Base-by-base conservation (phyloP, 1,284 basidiomycete species). In the Grifola frondosa region DNA sequence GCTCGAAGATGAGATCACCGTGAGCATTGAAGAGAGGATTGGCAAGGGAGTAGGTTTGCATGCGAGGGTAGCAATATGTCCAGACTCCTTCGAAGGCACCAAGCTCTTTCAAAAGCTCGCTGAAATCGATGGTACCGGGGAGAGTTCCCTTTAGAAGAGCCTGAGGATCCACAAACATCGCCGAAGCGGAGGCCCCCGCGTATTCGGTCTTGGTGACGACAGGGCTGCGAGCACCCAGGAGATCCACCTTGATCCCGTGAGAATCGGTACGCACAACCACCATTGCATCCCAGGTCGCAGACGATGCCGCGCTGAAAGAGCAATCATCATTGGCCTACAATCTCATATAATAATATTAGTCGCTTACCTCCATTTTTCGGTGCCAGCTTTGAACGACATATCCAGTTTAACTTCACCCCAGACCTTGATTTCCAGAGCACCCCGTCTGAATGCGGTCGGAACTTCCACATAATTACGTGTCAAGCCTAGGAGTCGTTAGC, bases 401-500 rank as follows among this genome's bases (percentile, higher is more conserved):
- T 50, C 51, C 19, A 67, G 50, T 8, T 52, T 51, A 9, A 58
- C 52, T 30, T 57, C 51, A 5, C 65, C 65, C 33, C 49, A 52
- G 22, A 67, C 21, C 44, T 53, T 56, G 44, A 67, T 62, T 17
- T 58, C 57, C 22, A 62, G 48, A 4, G 51, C 49, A 8, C 54
- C 56, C 12, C 44, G 45, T 43, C 54, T 58, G 36, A 53, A 52
- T 13, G 52, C 47, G 15, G 56, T 56, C 24, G 64, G 61, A 40
- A 65, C 49, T 48, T 59, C 49, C 30, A 63, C 42, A 24, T 47
- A 54, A 52, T 66, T 66, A 20, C 50, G 53, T 10, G 63, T 66
- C 28, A 53, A 38, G 48, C 62, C 63, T 66, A 39, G 4, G 20
- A 10, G 21, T 21, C 6, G n/a, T n/a, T n/a, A n/a, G n/a, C n/a